Conservation (phyloP, 202 grass and related monocot genomes). For the Schoenoplectus triqueter region DNA sequence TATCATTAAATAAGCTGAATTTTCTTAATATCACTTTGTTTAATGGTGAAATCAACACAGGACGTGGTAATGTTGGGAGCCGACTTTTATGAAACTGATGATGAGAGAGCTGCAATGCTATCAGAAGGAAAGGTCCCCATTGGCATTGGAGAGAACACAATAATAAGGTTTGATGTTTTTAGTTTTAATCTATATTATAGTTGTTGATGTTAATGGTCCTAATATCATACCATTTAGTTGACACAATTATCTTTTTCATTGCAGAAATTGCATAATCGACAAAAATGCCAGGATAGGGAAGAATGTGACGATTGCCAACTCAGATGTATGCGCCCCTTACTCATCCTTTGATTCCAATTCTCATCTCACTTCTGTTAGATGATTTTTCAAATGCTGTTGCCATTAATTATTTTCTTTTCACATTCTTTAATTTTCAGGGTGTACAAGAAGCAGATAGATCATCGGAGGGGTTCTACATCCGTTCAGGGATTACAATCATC, state of each 20-base stretch:
- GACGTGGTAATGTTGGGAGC: slow-evolving; percentile 92
- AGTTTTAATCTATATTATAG: not conserved
- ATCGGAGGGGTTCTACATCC: slow-evolving; percentile 81
- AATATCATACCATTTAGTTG: not conserved
- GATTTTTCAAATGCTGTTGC: not conserved
- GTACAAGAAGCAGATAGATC: slow-evolving; percentile 76
- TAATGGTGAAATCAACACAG: slow-evolving; percentile 42
- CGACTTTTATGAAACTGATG: slow-evolving; percentile 87
- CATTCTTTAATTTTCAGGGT: slow-evolving; percentile 45
- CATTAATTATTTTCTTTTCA: no score
- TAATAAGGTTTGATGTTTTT: slow-evolving; percentile 60
- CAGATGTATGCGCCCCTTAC: not conserved
- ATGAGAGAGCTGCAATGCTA: slow-evolving; percentile 59
- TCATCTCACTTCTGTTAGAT: not conserved
- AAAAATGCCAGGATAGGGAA: slow-evolving; percentile 32
- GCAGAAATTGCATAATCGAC: slow-evolving; percentile 27
- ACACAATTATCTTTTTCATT: not conserved
- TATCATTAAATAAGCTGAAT: not conserved
- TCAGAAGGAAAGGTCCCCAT: slow-evolving; percentile 80
- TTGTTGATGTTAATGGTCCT: not conserved
- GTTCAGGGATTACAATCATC: slow-evolving; percentile 53
- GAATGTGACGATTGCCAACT: slow-evolving; percentile 2
- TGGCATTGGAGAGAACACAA: slow-evolving; percentile 90
- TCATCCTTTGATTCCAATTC: not conserved
- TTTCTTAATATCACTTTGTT: not conserved